Base-by-base conservation (phyloP, 305 asterid genomes). In the Fraxinus latifolia region DNA sequence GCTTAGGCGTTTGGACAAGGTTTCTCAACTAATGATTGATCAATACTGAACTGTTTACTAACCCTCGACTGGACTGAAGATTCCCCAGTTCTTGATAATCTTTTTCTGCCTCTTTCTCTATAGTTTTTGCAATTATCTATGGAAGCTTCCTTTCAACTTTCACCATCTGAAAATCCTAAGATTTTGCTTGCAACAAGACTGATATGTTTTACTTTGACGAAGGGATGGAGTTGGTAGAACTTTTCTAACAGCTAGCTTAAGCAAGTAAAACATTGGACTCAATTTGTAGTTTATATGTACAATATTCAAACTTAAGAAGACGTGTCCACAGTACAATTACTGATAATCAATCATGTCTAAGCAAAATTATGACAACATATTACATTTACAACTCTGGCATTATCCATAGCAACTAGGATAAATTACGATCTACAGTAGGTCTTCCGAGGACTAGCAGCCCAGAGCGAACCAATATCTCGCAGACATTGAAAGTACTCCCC, bases 401-500 rank as follows among this genome's bases (percentile, higher is more conserved):
- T 82, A 58, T 50, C 21, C 7, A 4, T 50, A 15, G 60, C 60
- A 50, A 50, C 60, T n/a, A 15, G 60, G 21, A 50, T 15, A 50
- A 50, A 50, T 50, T 15, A 50, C 21, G 19, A 15, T 27, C 73
- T 53, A 34, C 76, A 42, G 62, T 74, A 67, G 65, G 53, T 77
- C 29, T 82, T 81, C 29, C 76, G 88, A 67, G 94, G 92, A 77
- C 97, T 95, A 73, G 97, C 85, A 2, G 92, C 86, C 99, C 99
- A 95, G 33, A 95, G 91, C 5, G 96, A 88, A 85, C 98, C 93
- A 25, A 95, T 90, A 11, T 91, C 90, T 21, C 97, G 97, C 11
- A 95, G 89, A 8, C 97, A 91, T 79, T 90, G 92, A 74, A 92
- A 93, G 75, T 93, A 93, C 86, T 95, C 98, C 2, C 98, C 98